phyloP scores from a whole-genome alignment of 1,284 basidiomycete genomes.

The Irpex sp. region DNA sequence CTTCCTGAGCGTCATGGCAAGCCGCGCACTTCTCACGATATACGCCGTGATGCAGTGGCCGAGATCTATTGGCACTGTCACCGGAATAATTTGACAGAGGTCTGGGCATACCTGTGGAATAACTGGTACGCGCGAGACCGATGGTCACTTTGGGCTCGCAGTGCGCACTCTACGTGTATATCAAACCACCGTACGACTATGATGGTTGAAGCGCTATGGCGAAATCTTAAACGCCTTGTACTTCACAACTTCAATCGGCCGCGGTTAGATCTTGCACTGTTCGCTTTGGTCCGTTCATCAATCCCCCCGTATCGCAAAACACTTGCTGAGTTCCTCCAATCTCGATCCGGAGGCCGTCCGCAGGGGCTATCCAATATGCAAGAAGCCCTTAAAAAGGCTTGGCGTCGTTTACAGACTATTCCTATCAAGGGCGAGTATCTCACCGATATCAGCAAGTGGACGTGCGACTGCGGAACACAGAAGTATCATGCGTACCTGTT shows the following conservation, averaged over 20 bases:
- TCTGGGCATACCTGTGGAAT: slow-evolving; percentile 19
- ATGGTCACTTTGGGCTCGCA: slow-evolving; percentile 15
- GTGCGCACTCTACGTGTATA: slow-evolving; percentile 4
- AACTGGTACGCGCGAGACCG: slow-evolving; percentile 11
- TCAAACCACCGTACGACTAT: slow-evolving; percentile 14
- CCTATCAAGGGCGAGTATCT: slow-evolving; percentile 11
- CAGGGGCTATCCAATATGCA: slow-evolving; percentile 4
- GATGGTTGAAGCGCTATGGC: slow-evolving; percentile 17
- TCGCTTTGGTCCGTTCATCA: slow-evolving; percentile 5
- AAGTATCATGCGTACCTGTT: slow-evolving; percentile 17
- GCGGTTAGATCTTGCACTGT: slow-evolving; percentile 8
- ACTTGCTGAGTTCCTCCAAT: background rate
- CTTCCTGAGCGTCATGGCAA: slow-evolving; percentile 15
- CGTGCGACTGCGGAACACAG: slow-evolving; percentile 17
- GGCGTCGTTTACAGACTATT: slow-evolving; percentile 1
- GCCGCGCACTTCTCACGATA: slow-evolving; percentile 2
- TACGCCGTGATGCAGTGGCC: slow-evolving; percentile 9
- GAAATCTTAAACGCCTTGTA: slow-evolving; percentile 11
- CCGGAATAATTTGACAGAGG: slow-evolving; percentile 9
- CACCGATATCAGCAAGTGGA: slow-evolving; percentile 11
- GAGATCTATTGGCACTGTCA: slow-evolving; percentile 17
- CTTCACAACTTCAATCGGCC: slow-evolving; percentile 14
- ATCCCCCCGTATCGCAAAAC: slow-evolving; percentile 12
- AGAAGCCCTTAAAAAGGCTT: background rate
- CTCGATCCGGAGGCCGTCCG: background rate